Evolutionary conservation across 345 rosid genomes (phyloP).

Genomic region (Brassica nigra): DNA sequence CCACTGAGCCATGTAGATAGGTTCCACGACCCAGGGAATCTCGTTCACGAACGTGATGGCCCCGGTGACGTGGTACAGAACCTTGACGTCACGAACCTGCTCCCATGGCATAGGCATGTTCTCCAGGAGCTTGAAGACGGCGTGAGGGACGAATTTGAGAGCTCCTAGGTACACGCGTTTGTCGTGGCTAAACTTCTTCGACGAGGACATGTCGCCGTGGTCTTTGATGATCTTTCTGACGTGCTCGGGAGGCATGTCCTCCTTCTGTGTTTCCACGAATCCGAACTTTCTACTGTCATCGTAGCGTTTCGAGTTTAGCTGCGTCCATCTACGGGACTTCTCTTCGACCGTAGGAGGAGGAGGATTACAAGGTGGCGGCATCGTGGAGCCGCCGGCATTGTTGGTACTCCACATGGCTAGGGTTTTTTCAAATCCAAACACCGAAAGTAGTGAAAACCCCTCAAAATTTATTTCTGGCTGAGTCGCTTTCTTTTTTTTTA

Average conservation of each 20-base stretch:
- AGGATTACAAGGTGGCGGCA: slow-evolving; percentile 65
- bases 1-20: slow-evolving; percentile 99
- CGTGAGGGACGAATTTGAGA: slow-evolving; percentile 95
- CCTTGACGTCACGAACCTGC: slow-evolving; percentile 95
- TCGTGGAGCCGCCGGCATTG: slow-evolving; percentile 52
- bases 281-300: slow-evolving; percentile 90
- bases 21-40: slow-evolving; percentile 99
- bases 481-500: background rate
- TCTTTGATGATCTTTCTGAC: slow-evolving; percentile 95
- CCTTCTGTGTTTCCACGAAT: slow-evolving; percentile 98
- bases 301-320: slow-evolving; percentile 84
- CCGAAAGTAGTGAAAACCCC: background rate
- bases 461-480: background rate
- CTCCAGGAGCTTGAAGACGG: slow-evolving; percentile 96
- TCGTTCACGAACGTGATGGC: slow-evolving; percentile 97
- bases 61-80: slow-evolving; percentile 91
- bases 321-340: slow-evolving; percentile 98
- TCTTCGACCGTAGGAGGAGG: slow-evolving; percentile 51
- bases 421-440: background rate
- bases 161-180: slow-evolving; percentile 99
- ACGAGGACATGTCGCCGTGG: slow-evolving; percentile 99
- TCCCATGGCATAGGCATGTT: slow-evolving; percentile 99
- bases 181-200: slow-evolving; percentile 92
- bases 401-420: slow-evolving; percentile 56
- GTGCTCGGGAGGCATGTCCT: slow-evolving; percentile 99